These are phyloP conservation scores for Arctium minus DNA, from an alignment of 129 eudicot genomes.

Conservation along the genomic window DNA sequence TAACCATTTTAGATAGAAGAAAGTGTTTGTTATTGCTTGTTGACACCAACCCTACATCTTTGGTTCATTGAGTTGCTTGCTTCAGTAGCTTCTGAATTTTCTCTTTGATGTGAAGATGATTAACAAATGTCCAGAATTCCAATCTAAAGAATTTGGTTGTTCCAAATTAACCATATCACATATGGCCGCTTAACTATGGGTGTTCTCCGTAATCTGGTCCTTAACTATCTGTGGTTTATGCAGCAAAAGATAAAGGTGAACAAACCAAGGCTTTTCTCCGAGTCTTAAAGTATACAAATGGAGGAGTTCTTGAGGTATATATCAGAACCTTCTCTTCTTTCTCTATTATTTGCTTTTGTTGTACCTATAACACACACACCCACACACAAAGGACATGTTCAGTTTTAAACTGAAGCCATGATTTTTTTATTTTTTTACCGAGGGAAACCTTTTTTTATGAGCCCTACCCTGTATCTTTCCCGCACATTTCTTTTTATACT, in stretches of 20 bases:
- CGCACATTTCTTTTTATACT: background rate
- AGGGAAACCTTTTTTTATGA: background rate
- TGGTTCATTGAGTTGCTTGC: conserved; percentile 4
- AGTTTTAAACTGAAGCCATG: background rate
- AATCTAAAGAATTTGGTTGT: background rate
- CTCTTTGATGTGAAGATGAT: background rate
- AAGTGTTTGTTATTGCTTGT: background rate
- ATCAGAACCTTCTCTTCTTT: background rate
- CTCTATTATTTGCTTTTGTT: background rate
- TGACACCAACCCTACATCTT: background rate
- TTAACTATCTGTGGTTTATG: conserved; percentile 19
- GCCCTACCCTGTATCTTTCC: background rate
- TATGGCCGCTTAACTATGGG: background rate
- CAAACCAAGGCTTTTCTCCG: conserved; percentile 79
- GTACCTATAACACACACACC: background rate
- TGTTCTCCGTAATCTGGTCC: background rate
- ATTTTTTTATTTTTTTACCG: background rate
- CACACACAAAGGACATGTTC: background rate
- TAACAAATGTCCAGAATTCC: background rate
- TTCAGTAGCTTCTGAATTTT: background rate
- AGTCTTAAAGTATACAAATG: conserved; percentile 71
- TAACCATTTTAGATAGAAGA: background rate
- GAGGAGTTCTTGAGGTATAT: conserved; percentile 82
- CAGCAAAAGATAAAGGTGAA: conserved; percentile 66
- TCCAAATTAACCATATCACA: background rate